phyloP scores from a whole-genome alignment of 257 asterid genomes.

The Solanum appendiculatum region DNA sequence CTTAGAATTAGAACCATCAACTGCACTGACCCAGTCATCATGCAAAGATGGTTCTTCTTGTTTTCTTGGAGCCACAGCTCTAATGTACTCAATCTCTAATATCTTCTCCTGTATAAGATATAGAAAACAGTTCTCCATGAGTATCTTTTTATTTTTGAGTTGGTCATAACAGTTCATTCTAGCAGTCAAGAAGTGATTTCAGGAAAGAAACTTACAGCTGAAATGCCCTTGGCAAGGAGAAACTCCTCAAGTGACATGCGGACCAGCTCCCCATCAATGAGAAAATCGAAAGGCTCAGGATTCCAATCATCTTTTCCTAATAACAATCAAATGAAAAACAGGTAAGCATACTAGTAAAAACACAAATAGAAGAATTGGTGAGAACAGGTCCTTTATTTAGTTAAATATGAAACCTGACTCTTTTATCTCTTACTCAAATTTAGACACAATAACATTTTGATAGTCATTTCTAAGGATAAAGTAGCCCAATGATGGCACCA shows the following conservation, averaged over 20 bases:
- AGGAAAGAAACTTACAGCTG: slow-evolving; percentile 48
- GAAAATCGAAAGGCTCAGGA: slow-evolving; percentile 76
- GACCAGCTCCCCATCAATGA: slow-evolving; percentile 79
- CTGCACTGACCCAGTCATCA: slow-evolving; percentile 96
- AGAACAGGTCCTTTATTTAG: neutral
- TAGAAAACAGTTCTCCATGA: neutral
- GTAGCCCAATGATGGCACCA: neutral
- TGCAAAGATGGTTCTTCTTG: slow-evolving; percentile 75
- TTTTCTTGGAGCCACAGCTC: slow-evolving; percentile 75
- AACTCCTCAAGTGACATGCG: slow-evolving; percentile 87
- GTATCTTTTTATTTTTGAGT: neutral
- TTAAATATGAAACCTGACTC: neutral
- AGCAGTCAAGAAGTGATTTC: neutral
- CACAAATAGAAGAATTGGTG: neutral
- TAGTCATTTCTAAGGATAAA: neutral
- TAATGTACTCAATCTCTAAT: slow-evolving; percentile 82
- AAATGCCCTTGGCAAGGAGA: slow-evolving; percentile 84
- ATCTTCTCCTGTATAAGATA: slow-evolving; percentile 59
- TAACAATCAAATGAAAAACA: neutral
- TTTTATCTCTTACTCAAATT: neutral
- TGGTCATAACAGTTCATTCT: neutral
- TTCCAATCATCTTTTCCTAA: slow-evolving; percentile 62
- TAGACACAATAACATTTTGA: neutral
- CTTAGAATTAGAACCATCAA: slow-evolving; percentile 83
- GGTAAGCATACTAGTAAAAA: neutral